Base-by-base conservation (phyloP, 2,329 filamentous ascomycete genomes). In the Colletotrichum tanaceti region DNA sequence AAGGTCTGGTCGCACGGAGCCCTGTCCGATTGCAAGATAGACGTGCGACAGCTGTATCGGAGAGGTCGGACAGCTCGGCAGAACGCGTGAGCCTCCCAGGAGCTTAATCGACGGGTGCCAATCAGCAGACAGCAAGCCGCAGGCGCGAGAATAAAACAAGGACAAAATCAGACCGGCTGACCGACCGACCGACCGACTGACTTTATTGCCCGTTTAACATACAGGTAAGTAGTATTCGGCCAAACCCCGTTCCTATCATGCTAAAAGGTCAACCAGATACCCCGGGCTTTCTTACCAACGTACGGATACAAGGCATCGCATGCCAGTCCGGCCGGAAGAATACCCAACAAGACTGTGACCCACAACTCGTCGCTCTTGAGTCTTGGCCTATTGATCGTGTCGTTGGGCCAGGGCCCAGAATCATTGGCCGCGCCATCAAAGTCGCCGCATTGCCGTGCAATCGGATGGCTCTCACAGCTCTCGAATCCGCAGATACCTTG, bases 1-100 rank as follows among this genome's bases (percentile, higher is more conserved):
- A 61, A 57, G 55, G 32, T 35, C 55, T 69, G 41, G 55, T 60
- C 65, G 43, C 57, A 49, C 35, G 18, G 35, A 35, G 38, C 44
- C 32, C 58, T 66, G 50, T 38, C 39, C 63, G 66, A 66, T 68
- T 38, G 62, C 57, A 44, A 69, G 35, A 65, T 57, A 61, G 62
- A 66, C 62, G 57, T 68, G 66, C 66, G 55, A 55, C 66, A 65
- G 35, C 62, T 69, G 66, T 69, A 69, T 69, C 62, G 63, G 63
- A 22, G 58, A 35, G 28, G 57, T 66, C 66, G 66, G 66, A 61
- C 66, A 55, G 20, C 28, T 69, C 66, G 66, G 62, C 55, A 63
- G 55, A 65, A 65, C 57, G 66, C 43, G 63, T 61, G 50, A 53
- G 44, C 50, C 44, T 65, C 52, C 52, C 35, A 58, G 16, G 62